Conservation (phyloP, 805 yeast genomes). For the Yamadazyma akitaensis region DNA sequence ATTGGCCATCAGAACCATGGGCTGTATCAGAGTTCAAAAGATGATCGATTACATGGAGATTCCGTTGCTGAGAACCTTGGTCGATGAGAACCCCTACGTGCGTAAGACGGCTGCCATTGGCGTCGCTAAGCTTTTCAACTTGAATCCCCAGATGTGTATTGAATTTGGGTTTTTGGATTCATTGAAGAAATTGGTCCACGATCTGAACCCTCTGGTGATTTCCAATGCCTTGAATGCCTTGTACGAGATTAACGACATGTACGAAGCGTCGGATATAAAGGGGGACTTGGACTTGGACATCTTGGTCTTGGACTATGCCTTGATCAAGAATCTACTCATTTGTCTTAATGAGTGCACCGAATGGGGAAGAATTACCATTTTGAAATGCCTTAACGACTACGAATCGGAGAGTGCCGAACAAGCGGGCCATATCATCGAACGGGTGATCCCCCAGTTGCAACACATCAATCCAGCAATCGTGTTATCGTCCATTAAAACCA, state of each 20-base stretch:
- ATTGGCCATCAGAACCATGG: conserved; percentile 97
- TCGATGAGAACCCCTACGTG: conserved; percentile 95
- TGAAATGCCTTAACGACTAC: conserved; percentile 77
- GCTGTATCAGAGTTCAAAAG: conserved; percentile 92
- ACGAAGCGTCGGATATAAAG: conserved; percentile 27
- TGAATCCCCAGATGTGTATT: conserved; percentile 73
- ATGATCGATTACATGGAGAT: conserved; percentile 93
- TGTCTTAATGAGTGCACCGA: conserved; percentile 97
- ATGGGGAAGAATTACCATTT: conserved; percentile 94
- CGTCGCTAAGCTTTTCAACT: conserved; percentile 90
- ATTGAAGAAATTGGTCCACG: conserved; percentile 66
- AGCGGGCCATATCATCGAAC: conserved; percentile 80
- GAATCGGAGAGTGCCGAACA: conserved; percentile 54
- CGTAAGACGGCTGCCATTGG: conserved; percentile 97
- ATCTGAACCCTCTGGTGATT: conserved; percentile 94
- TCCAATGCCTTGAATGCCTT: conserved; percentile 89
- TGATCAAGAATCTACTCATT: conserved; percentile 60
- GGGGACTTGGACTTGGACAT: conserved; percentile 35
- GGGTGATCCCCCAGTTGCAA: conserved; percentile 91
- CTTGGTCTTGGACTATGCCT: conserved; percentile 36
- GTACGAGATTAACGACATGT: conserved; percentile 74
- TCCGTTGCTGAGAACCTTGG: conserved; percentile 79
- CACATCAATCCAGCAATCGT: conserved; percentile 97
- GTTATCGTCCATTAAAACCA: conserved; percentile 75
- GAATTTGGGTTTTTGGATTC: conserved; percentile 82